Evolutionary conservation across 495 filamentous ascomycete species (phyloP).

Genomic region (Lasiosphaeriaceae sp.): DNA sequence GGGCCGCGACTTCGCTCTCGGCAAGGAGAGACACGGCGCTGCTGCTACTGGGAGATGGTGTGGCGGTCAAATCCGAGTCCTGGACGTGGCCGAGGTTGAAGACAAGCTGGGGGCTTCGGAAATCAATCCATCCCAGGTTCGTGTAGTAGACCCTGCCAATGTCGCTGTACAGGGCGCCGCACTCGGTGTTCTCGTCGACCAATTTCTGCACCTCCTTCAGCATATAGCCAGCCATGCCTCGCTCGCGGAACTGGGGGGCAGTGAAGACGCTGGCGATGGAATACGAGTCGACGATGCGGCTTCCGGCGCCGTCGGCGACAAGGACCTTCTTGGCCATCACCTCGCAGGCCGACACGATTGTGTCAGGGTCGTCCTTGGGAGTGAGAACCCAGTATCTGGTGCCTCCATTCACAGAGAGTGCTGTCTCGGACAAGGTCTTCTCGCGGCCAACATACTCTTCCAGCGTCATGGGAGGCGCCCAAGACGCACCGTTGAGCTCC

Average conservation of each 20-base stretch:
- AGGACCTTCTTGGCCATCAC: slow-evolving; percentile 12
- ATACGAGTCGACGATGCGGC: slow-evolving; percentile 6
- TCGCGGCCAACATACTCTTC: slow-evolving; percentile 19
- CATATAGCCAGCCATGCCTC: slow-evolving; percentile 16
- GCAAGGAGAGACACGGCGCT: slow-evolving; percentile 27
- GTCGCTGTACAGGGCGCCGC: slow-evolving; percentile 79
- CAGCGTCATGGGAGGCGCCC: slow-evolving; percentile 18
- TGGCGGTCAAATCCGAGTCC: slow-evolving; percentile 19
- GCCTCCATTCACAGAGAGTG: slow-evolving; percentile 14
- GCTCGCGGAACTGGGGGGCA: slow-evolving; percentile 12
- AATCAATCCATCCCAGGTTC: slow-evolving; percentile 70
- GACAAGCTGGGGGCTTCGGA: slow-evolving; percentile 63
- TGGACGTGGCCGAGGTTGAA: slow-evolving; percentile 39
- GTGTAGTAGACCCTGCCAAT: slow-evolving; percentile 86
- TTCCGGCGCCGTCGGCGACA: not conserved
- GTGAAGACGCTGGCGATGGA: slow-evolving; percentile 21
- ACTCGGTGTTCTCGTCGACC: slow-evolving; percentile 29
- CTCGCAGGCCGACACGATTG: slow-evolving; percentile 20
- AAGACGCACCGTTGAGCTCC: slow-evolving; percentile 20
- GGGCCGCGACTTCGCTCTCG: slow-evolving; percentile 42
- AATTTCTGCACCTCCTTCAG: slow-evolving; percentile 10
- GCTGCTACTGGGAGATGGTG: slow-evolving; percentile 1
- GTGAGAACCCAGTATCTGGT: slow-evolving; percentile 19
- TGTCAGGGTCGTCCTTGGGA: slow-evolving; percentile 13
- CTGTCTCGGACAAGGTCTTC: slow-evolving; percentile 12